Base-by-base conservation (phyloP, 1,284 basidiomycete genomes). In the Rhodotorula sp. region DNA sequence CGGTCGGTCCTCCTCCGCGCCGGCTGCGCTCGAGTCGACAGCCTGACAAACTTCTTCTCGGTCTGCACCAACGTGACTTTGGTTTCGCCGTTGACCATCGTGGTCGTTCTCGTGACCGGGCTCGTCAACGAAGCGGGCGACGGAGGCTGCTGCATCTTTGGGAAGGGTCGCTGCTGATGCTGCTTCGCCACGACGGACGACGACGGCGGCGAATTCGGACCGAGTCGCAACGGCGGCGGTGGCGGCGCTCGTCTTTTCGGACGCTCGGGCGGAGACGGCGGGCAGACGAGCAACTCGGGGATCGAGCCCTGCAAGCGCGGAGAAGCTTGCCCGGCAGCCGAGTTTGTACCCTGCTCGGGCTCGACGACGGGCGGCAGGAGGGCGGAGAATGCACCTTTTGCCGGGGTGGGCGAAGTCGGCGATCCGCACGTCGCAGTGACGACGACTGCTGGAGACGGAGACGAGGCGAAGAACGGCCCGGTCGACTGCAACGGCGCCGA, bases 41-140 rank as follows among this genome's bases (percentile, higher is more conserved):
- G 57, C 8, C 74, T 58, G 18, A 69, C 67, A 39, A 71, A n/a
- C 31, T 64, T 65, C 60, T 75, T 75, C 29, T 67, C 65, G n/a
- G 66, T 67, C 20, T 67, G 56, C 52, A 75, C 59, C 39, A 43
- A 43, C 26, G 69, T 68, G 23, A 73, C 71, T 31, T 62, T 68
- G 26, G 74, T 75, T 43, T 54, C 39, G 0, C 69, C 69, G 23
- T 59, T 48, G 49, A 65, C 51, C 15, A 67, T 63, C 2, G 63
- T 49, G 20, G 47, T 31, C 34, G 62, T 54, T 1, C 52, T 23
- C 14, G 62, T 21, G 16, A 43, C n/a, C 18, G 39, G 21, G 26
- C 39, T 39, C 26, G n/a, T 29, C 26, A 14, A 26, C 54, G 23
- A 26, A 12, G 54, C n/a, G 12, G 54, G 12, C 14, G 12, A 16